phyloP scores from a whole-genome alignment of 2,329 filamentous ascomycete genomes.

The Sodiomyces alkalinus region DNA sequence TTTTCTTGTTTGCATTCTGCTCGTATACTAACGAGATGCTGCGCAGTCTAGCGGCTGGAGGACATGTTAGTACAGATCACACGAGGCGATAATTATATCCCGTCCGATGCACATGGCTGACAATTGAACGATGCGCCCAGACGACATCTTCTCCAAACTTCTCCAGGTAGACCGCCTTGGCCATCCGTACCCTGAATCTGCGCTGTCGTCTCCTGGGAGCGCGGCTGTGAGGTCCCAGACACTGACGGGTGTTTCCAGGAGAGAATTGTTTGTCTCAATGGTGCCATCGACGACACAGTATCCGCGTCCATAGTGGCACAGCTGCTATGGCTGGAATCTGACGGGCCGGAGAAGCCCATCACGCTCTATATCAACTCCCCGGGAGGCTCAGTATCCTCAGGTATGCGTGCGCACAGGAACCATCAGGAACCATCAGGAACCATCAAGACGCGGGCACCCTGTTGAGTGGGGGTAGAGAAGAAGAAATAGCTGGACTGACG shows the following conservation, averaged over 20 bases:
- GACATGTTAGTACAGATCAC: slow-evolving; percentile 59
- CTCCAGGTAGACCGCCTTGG: slow-evolving; percentile 40
- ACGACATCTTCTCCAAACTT: slow-evolving; percentile 71
- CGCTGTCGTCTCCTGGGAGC: too few relatives aligned
- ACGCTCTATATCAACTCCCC: slow-evolving; percentile 97
- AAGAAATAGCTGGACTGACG: too few relatives aligned
- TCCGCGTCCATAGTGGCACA: slow-evolving; percentile 93
- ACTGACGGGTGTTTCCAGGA: slow-evolving; percentile 36
- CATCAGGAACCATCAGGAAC: too few relatives aligned
- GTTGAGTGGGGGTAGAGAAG: too few relatives aligned
- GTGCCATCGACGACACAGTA: slow-evolving; percentile 75
- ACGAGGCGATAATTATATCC: too few relatives aligned
- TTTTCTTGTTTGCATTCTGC: too few relatives aligned
- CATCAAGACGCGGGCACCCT: too few relatives aligned
- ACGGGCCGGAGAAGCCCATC: slow-evolving; percentile 87
- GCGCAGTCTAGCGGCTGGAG: slow-evolving; percentile 58
- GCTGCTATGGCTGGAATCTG: slow-evolving; percentile 93
- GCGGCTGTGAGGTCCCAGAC: too few relatives aligned
- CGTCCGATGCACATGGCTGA: too few relatives aligned
- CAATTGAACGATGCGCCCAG: slow-evolving; percentile 32
- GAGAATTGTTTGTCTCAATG: slow-evolving; percentile 88
- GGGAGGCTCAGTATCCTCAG: slow-evolving; percentile 72
- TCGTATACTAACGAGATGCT: slow-evolving; percentile 15
- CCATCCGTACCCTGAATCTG: slow-evolving; percentile 5
- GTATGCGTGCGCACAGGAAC: slow-evolving; percentile 19